A percentile compares a stretch with the other conserved stretches of the same genome.
These are phyloP conservation scores for Scheffersomyces coipomensis DNA, from an alignment of 805 yeast genomes.

Conservation along the genomic window DNA sequence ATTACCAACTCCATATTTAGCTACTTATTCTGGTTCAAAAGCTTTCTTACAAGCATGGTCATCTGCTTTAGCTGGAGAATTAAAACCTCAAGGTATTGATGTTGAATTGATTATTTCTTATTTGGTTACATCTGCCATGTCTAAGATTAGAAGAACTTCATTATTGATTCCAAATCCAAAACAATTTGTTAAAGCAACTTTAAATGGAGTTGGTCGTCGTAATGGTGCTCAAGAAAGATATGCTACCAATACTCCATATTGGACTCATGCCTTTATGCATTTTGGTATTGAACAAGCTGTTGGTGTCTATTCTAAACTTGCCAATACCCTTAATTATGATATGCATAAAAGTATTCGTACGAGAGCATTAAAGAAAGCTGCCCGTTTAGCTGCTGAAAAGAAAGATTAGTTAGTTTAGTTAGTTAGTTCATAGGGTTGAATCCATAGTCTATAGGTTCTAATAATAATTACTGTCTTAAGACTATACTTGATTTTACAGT, in stretches of 20 bases:
- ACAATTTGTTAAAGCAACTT: slow-evolving; percentile 70
- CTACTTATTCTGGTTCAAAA: slow-evolving; percentile 95
- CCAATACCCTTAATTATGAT: slow-evolving; percentile 61
- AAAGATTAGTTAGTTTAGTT: slow-evolving; percentile 14
- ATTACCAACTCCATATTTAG: slow-evolving; percentile 86
- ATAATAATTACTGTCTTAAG: too few species aligned
- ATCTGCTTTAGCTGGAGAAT: slow-evolving; percentile 81
- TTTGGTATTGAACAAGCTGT: slow-evolving; percentile 74
- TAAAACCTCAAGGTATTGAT: slow-evolving; percentile 67
- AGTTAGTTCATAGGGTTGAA: too few species aligned
- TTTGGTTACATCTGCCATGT: slow-evolving; percentile 93
- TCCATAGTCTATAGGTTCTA: too few species aligned
- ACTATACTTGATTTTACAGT: too few species aligned
- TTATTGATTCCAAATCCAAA: slow-evolving; percentile 78
- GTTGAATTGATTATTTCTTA: slow-evolving; percentile 85
- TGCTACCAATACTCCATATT: slow-evolving; percentile 86
- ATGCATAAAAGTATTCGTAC: slow-evolving; percentile 81
- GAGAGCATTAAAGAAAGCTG: slow-evolving; percentile 80
- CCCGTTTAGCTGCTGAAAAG: slow-evolving; percentile 37
- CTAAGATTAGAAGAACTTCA: slow-evolving; percentile 81
- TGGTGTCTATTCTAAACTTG: slow-evolving; percentile 76
- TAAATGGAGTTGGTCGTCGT: slow-evolving; percentile 73
- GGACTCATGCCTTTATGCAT: slow-evolving; percentile 92
- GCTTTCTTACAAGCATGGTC: slow-evolving; percentile 95
- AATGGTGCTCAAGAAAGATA: slow-evolving; percentile 91